Percentiles rank a stretch among this genome's conserved stretches.
Conservation (phyloP, 2,329 filamentous ascomycete genomes). For the Fusarium sp. region DNA sequence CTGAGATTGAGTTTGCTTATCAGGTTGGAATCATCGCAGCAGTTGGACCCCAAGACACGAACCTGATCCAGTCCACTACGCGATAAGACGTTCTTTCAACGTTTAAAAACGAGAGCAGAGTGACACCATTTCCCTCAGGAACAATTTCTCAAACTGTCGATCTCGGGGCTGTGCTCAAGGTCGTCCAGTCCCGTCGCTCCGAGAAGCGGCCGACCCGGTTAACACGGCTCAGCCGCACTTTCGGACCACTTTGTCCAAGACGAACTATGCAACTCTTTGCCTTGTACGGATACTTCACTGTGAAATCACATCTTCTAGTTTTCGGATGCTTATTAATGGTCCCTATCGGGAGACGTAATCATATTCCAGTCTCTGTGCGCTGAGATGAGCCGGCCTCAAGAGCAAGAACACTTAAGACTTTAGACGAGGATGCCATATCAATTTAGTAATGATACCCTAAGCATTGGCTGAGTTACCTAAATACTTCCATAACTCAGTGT, state of each 20-base stretch:
- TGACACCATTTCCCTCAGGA: accelerated
- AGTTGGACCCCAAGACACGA: accelerated
- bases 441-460: accelerated
- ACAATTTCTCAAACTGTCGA: neutral
- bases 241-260: neutral
- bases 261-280: neutral
- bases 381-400: accelerated
- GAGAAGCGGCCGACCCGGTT: neutral
- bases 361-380: accelerated
- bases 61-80: no score
- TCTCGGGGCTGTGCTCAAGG: neutral
- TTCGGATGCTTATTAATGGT: no score
- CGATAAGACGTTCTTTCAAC: no score
- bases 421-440: accelerated
- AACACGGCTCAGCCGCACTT: neutral
- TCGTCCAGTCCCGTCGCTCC: neutral
- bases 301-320: no score
- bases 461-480: accelerated
- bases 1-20: neutral
- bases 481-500: accelerated
- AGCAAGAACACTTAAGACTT: no score
- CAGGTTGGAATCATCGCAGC: neutral
- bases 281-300: no score
- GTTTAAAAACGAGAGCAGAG: accelerated
- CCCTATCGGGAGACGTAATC: no score